Evolutionary conservation across 768 basidiomycete genomes (phyloP).

Genomic region (Pleurotus sapidus): DNA sequence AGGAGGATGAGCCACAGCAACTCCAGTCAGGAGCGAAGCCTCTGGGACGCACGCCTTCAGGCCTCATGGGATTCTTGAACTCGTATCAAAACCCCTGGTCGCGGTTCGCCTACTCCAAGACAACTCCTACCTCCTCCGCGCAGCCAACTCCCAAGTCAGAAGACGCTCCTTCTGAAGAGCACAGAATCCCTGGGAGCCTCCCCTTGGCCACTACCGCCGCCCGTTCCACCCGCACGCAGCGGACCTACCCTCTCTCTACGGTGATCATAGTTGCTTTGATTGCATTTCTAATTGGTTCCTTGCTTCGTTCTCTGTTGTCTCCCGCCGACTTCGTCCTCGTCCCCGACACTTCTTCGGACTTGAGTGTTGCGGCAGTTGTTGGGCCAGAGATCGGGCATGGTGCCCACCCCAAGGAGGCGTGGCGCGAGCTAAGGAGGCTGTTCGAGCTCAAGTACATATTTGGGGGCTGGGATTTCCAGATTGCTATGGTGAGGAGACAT

Average conservation of each 20-base stretch:
- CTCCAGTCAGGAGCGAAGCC: constrained; percentile 4
- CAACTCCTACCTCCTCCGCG: constrained; percentile 13
- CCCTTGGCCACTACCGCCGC: constrained; percentile 15
- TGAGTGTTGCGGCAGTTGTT: constrained; percentile 35
- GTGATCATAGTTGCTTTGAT: constrained; percentile 80
- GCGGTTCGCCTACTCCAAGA: constrained; percentile 38
- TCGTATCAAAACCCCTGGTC: constrained; percentile 57
- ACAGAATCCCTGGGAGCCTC: constrained; percentile 35
- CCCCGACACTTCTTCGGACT: constrained; percentile 47
- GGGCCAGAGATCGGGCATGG: constrained; percentile 29
- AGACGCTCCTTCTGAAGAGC: not conserved
- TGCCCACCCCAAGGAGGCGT: constrained; percentile 26
- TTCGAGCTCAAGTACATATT: constrained; percentile 79
- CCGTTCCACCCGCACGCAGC: constrained; percentile 9
- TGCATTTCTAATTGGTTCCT: constrained; percentile 87
- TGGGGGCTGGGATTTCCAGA: constrained; percentile 86
- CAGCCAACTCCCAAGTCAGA: not conserved
- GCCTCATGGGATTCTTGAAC: constrained; percentile 60
- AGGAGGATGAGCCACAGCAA: constrained; percentile 16
- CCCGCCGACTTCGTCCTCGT: constrained; percentile 92
- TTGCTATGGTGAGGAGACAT: constrained; percentile 79
- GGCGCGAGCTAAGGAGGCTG: constrained; percentile 84
- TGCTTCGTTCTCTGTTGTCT: constrained; percentile 83
- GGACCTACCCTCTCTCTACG: constrained; percentile 45
- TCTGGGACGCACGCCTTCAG: constrained; percentile 17